Evolutionary conservation across 2,329 filamentous ascomycete species (phyloP).

Genomic region (Claviceps sp.): DNA sequence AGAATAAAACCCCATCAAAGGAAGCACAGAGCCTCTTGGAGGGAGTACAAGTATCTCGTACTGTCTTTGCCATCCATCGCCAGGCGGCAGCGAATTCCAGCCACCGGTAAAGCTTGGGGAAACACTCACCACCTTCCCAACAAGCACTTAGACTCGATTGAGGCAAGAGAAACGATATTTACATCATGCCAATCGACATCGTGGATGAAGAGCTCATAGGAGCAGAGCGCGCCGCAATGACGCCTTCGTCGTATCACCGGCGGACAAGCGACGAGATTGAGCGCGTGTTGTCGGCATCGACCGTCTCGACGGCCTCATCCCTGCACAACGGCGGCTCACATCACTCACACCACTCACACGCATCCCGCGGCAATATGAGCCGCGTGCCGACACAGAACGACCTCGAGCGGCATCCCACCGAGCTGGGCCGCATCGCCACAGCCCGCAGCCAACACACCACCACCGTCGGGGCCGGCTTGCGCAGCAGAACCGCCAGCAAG

Average conservation of each 20-base stretch:
- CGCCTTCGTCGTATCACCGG: slow-evolving; percentile 23
- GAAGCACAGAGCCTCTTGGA: too few species aligned
- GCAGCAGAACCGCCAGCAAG: slow-evolving; percentile 26
- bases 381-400: slow-evolving; percentile 52
- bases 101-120: too few species aligned
- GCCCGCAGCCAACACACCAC: slow-evolving; percentile 54
- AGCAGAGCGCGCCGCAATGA: slow-evolving; percentile 40
- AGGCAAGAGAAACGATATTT: background rate
- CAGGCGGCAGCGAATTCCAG: too few species aligned
- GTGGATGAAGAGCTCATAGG: slow-evolving; percentile 40
- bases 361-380: slow-evolving; percentile 36
- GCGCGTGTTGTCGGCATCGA: slow-evolving; percentile 41
- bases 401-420: slow-evolving; percentile 56
- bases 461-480: slow-evolving; percentile 48
- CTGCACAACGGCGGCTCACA: slow-evolving; percentile 20
- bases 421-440: slow-evolving; percentile 58
- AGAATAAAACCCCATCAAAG: too few species aligned
- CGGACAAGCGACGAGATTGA: slow-evolving; percentile 43
- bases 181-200: slow-evolving; percentile 30
- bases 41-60: too few species aligned
- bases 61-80: too few species aligned
- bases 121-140: too few species aligned
- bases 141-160: too few species aligned
- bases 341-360: background rate
- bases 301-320: slow-evolving; percentile 35